Conservation (phyloP, 805 yeast species). For the Yarrowia sp. region DNA sequence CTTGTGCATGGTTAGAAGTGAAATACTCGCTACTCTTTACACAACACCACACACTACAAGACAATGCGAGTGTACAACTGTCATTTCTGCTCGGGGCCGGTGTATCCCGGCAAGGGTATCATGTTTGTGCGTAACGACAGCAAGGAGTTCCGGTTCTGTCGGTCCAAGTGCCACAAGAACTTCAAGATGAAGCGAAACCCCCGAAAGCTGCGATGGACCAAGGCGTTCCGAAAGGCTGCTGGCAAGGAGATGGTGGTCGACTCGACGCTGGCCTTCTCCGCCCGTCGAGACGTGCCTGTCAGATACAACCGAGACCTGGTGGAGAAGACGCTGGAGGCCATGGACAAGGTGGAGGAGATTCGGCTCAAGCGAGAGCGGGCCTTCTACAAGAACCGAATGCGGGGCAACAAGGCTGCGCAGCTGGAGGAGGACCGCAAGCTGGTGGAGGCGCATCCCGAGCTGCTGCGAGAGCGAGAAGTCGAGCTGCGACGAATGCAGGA, state of each 20-base stretch:
- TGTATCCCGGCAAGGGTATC: conserved; percentile 83
- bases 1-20: background rate
- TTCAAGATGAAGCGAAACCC: conserved; percentile 99
- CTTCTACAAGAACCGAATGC: conserved; percentile 99
- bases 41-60: conserved; percentile 2
- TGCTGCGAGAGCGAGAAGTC: conserved; percentile 91
- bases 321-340: conserved; percentile 90
- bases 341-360: conserved; percentile 95
- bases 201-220: conserved; percentile 97
- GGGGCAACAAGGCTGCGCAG: conserved; percentile 90
- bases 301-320: conserved; percentile 97
- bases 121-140: conserved; percentile 98
- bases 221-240: conserved; percentile 98
- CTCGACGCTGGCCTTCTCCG: conserved; percentile 93
- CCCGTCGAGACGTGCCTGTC: conserved; percentile 97
- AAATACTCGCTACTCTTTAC: background rate
- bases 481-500: conserved; percentile 81
- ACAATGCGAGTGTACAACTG: conserved; percentile 62
- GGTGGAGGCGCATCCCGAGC: conserved; percentile 86
- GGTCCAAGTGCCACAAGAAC: conserved; percentile 96
- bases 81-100: conserved; percentile 71
- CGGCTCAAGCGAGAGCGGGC: conserved; percentile 97
- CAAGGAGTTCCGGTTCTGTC: conserved; percentile 95
- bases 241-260: conserved; percentile 99
- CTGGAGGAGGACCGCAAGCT: conserved; percentile 85